A percentile compares a stretch with the other conserved stretches of the same genome.
Evolutionary conservation across 257 asterid genomes (phyloP).

Genomic region (Ballota nigra): DNA sequence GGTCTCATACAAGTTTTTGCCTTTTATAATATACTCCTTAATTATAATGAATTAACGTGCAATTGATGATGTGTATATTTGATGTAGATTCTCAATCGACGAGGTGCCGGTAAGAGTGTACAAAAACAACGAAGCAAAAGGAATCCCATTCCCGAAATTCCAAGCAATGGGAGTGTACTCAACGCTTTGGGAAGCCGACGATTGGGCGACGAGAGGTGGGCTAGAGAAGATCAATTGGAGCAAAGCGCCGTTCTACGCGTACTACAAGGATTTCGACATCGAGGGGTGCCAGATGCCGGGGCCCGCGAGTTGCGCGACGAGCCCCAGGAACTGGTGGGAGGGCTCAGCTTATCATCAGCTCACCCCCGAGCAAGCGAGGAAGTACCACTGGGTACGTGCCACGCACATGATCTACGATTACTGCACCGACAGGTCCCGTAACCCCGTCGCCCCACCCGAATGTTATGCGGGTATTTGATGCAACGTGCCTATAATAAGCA

Average conservation of each 20-base stretch:
- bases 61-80: no score
- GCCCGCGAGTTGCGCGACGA: constrained; percentile 53
- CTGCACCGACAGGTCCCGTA: constrained; percentile 74
- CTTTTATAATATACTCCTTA: no score
- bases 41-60: no score
- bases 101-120: constrained; percentile 70
- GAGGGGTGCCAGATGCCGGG: constrained; percentile 84
- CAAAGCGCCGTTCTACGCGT: constrained; percentile 81
- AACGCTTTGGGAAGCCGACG: constrained; percentile 93
- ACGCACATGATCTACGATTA: constrained; percentile 81
- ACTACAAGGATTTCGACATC: constrained; percentile 81
- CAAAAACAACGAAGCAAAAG: constrained; percentile 75
- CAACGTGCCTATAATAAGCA: no score
- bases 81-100: constrained; percentile 44
- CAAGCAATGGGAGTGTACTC: constrained; percentile 82
- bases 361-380: constrained; percentile 48
- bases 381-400: constrained; percentile 73
- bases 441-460: constrained; percentile 67
- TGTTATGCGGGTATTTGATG: constrained; percentile 53
- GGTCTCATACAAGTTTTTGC: no score
- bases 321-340: constrained; percentile 81
- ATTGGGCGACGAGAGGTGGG: constrained; percentile 94
- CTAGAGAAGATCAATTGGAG: constrained; percentile 84
- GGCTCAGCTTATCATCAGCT: constrained; percentile 51
- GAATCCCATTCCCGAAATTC: constrained; percentile 62